A percentile compares a stretch with the other conserved stretches of the same genome.
Evolutionary conservation across 2,329 filamentous ascomycete species (phyloP).

Genomic region (Colletotrichum tropicicola): DNA sequence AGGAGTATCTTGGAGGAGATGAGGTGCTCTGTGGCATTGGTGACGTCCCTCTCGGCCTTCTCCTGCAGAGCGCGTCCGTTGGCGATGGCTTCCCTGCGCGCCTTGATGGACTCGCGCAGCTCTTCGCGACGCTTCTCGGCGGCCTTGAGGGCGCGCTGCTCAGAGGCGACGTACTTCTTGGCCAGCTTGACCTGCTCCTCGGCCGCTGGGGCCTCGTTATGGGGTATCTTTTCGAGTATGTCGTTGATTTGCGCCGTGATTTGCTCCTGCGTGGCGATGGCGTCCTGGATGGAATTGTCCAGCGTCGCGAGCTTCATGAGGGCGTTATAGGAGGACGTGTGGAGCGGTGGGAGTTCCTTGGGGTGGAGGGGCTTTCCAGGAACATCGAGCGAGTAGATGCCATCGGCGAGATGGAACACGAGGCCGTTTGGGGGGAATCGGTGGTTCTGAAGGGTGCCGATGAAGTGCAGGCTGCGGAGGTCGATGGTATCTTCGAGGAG

Average conservation of each 20-base stretch:
- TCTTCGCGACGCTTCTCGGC: conserved; percentile 72
- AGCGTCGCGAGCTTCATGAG: conserved; percentile 89
- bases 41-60: conserved; percentile 67
- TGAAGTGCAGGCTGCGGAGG: conserved; percentile 78
- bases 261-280: conserved; percentile 77
- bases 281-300: conserved; percentile 91
- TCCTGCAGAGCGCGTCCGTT: conserved; percentile 68
- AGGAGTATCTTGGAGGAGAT: conserved; percentile 63
- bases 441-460: conserved; percentile 76
- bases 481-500: conserved; percentile 79
- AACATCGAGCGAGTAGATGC: conserved; percentile 84
- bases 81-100: conserved; percentile 73
- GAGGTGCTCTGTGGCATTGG: conserved; percentile 68
- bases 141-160: conserved; percentile 72
- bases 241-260: conserved; percentile 82
- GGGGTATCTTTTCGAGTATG: conserved; percentile 53
- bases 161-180: conserved; percentile 65
- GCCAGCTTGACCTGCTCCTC: conserved; percentile 58
- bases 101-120: conserved; percentile 71
- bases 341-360: conserved; percentile 59
- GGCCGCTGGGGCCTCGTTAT: conserved; percentile 56
- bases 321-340: conserved; percentile 85
- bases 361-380: conserved; percentile 59
- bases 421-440: conserved; percentile 84
- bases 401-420: conserved; percentile 86